These are phyloP conservation scores for Bertia moriformis DNA, from an alignment of 2,329 filamentous ascomycete species.

Conservation along the genomic window DNA sequence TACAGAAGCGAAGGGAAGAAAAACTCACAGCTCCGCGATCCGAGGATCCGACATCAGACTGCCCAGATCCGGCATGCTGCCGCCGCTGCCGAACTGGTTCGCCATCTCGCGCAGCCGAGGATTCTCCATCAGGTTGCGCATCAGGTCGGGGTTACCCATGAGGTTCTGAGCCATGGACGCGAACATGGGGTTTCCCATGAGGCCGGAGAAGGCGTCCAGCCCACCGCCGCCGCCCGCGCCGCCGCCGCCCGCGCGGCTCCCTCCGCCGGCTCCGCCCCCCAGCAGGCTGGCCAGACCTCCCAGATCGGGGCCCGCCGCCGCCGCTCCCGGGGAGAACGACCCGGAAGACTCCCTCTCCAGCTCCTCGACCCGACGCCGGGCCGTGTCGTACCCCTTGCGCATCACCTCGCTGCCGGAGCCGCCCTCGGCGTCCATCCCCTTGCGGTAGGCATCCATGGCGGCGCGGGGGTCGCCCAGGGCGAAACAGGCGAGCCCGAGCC, in stretches of 20 bases:
- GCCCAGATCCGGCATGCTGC: constrained; percentile 78
- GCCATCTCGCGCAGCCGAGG: constrained; percentile 79
- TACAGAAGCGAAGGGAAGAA: constrained; percentile 1
- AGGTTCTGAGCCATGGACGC: constrained; percentile 90
- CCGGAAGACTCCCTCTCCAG: constrained; percentile 42
- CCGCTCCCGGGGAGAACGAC: constrained; percentile 14
- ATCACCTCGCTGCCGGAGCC: constrained; percentile 90
- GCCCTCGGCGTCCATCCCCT: constrained; percentile 86
- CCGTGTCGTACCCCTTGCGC: constrained; percentile 93
- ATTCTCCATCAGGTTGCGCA: constrained; percentile 89
- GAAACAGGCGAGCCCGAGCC: constrained; percentile 79
- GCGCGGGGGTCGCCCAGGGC: constrained; percentile 82
- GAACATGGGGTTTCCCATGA: constrained; percentile 99
- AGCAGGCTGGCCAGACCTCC: constrained; percentile 59
- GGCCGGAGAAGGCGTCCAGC: constrained; percentile 72
- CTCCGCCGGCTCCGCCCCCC: constrained; percentile 41
- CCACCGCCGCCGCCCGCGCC: constrained; percentile 52
- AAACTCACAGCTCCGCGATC: constrained; percentile 87
- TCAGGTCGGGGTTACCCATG: constrained; percentile 90
- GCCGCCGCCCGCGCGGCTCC: constrained; percentile 36
- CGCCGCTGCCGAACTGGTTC: constrained; percentile 58
- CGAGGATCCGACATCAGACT: constrained; percentile 81
- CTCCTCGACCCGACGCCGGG: constrained; percentile 74
- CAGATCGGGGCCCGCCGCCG: constrained; percentile 39
- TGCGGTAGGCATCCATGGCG: constrained; percentile 84